A percentile compares a stretch with the other conserved stretches of the same genome.
phyloP scores from a whole-genome alignment of 2,329 filamentous ascomycete species.

The Cladosporium halotolerans region DNA sequence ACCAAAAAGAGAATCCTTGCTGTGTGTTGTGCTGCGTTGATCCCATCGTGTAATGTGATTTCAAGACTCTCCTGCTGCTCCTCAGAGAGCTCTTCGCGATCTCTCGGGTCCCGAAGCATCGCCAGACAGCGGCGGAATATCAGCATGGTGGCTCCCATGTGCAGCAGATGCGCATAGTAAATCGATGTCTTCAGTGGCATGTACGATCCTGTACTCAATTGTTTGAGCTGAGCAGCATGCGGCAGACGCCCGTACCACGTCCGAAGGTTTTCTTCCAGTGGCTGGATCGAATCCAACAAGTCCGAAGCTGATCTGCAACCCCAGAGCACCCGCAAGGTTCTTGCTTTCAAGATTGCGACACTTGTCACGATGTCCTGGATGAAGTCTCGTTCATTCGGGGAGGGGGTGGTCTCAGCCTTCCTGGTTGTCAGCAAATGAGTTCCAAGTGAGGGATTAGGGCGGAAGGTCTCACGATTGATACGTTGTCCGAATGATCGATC shows the following conservation, averaged over 20 bases:
- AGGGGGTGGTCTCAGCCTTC: neutral
- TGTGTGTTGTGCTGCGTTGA: slow-evolving; percentile 1
- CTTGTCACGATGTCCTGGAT: neutral
- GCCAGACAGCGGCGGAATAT: slow-evolving; percentile 3
- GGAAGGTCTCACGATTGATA: too few species aligned
- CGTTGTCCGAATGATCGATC: too few species aligned
- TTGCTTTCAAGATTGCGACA: slow-evolving; percentile 1
- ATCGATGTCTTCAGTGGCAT: neutral
- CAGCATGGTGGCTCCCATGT: slow-evolving; percentile 2
- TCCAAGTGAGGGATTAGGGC: too few species aligned
- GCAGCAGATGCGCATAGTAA: slow-evolving; percentile 1
- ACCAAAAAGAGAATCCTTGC: neutral
- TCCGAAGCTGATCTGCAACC: neutral
- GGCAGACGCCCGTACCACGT: slow-evolving; percentile 1
- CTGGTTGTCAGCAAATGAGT: too few species aligned
- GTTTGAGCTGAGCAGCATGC: neutral
- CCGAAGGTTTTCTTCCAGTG: neutral
- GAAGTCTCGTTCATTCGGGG: neutral
- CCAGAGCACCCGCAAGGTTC: neutral
- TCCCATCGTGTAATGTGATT: neutral
- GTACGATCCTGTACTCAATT: neutral
- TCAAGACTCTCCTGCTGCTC: neutral
- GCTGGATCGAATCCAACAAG: neutral
- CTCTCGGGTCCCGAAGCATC: neutral
- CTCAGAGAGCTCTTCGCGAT: neutral